Conservation (phyloP, 202 grass and related monocot species). For the Bolboschoenoplectus hybrid region DNA sequence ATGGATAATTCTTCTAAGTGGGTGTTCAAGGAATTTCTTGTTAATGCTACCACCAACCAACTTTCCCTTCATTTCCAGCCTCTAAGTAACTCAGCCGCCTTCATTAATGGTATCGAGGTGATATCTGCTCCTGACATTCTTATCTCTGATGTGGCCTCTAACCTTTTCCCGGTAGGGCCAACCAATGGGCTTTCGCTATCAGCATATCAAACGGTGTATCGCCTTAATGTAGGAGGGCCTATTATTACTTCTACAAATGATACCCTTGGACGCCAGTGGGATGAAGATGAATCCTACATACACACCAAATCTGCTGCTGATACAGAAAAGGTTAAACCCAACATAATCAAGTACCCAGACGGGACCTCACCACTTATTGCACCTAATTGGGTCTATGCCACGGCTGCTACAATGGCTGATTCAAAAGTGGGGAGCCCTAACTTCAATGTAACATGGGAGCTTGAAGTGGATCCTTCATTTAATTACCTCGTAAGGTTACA, state of each 20-base stretch:
- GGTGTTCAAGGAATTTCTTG: slow-evolving; percentile 65
- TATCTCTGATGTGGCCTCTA: slow-evolving; percentile 52
- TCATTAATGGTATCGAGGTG: slow-evolving; percentile 81
- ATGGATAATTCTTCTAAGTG: slow-evolving; percentile 48
- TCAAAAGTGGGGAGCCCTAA: slow-evolving; percentile 38
- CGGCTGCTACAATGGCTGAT: slow-evolving; percentile 63
- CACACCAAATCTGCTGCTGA: slow-evolving; percentile 40
- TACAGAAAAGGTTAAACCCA: slow-evolving; percentile 46
- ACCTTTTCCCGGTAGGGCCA: slow-evolving; percentile 48
- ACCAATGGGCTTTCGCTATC: slow-evolving; percentile 42
- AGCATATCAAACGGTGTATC: slow-evolving; percentile 64
- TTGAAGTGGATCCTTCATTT: slow-evolving; percentile 65
- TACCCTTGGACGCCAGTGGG: slow-evolving; percentile 70
- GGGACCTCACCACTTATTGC: slow-evolving; percentile 65
- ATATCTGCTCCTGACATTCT: slow-evolving; percentile 72
- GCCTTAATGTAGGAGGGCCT: slow-evolving; percentile 72
- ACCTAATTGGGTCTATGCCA: slow-evolving; percentile 59
- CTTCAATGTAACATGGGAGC: slow-evolving; percentile 75
- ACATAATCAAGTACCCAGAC: slow-evolving; percentile 56
- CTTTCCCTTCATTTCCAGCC: slow-evolving; percentile 62
- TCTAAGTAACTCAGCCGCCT: slow-evolving; percentile 52
- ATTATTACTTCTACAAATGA: slow-evolving; percentile 57
- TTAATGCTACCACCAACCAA: slow-evolving; percentile 69
- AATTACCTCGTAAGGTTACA: slow-evolving; percentile 65
- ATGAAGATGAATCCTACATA: slow-evolving; percentile 46